A percentile compares a stretch with the other conserved stretches of the same genome.
phyloP scores from a whole-genome alignment of 2,329 filamentous ascomycete genomes.

The Trichoderma harzianum region DNA sequence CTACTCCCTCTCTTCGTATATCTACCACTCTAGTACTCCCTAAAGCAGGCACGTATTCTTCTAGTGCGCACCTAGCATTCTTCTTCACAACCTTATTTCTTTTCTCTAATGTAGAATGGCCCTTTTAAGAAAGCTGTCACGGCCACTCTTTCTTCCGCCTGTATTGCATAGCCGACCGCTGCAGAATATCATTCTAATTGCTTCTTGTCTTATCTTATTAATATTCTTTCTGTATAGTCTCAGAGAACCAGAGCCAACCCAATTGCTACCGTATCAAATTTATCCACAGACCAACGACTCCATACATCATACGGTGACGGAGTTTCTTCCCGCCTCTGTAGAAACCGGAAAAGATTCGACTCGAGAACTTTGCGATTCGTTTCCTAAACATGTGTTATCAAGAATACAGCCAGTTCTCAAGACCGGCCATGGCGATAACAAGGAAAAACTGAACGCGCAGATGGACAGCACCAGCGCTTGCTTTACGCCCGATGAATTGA shows the following conservation, averaged over 20 bases:
- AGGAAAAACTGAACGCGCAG: slow-evolving; percentile 38
- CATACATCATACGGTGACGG: slow-evolving; percentile 29
- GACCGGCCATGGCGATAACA: slow-evolving; percentile 31
- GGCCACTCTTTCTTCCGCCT: not conserved
- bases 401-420: slow-evolving; percentile 34
- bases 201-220: not conserved
- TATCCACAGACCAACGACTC: slow-evolving; percentile 2
- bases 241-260: not conserved
- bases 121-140: not conserved
- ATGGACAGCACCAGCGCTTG: slow-evolving; percentile 52
- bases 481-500: slow-evolving; percentile 39
- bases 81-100: not conserved
- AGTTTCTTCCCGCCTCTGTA: slow-evolving; percentile 29
- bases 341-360: slow-evolving; percentile 24
- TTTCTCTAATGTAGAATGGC: not conserved
- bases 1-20: not conserved
- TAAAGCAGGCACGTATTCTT: not conserved
- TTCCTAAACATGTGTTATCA: slow-evolving; percentile 31
- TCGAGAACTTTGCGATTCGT: slow-evolving; percentile 30
- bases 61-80: not conserved
- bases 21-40: not conserved
- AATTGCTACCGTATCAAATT: not conserved
- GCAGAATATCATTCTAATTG: not conserved
- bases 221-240: not conserved
- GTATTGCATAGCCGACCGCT: not conserved